These are phyloP conservation scores for Sparassis latifolia DNA, from an alignment of 1,284 basidiomycete genomes.

Conservation along the genomic window DNA sequence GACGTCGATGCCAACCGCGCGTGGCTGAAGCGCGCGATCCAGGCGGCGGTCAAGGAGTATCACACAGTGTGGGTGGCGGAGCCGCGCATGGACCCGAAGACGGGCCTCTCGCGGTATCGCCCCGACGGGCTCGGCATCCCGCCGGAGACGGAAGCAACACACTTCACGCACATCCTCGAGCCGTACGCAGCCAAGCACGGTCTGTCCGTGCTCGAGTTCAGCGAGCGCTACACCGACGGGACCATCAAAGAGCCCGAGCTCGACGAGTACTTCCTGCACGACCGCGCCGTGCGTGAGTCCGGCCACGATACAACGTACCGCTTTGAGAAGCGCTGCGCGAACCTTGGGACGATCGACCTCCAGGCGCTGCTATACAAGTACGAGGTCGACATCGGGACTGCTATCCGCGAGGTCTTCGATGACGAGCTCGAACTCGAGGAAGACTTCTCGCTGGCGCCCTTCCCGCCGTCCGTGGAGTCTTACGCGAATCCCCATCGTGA, in stretches of 20 bases:
- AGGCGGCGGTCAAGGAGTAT: conserved; percentile 97
- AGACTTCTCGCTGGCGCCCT: conserved; percentile 86
- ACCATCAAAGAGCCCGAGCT: conserved; percentile 81
- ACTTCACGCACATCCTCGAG: conserved; percentile 96
- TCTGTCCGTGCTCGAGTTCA: conserved; percentile 95
- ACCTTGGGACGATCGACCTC: conserved; percentile 93
- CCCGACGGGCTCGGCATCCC: conserved; percentile 95
- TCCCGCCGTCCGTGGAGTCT: conserved; percentile 80
- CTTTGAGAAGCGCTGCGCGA: conserved; percentile 93
- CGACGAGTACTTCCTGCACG: conserved; percentile 97
- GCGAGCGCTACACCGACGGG: conserved; percentile 90
- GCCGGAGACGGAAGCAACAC: conserved; percentile 96
- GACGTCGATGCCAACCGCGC: conserved; percentile 77
- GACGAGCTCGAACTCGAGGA: conserved; percentile 89
- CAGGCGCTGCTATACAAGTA: conserved; percentile 92
- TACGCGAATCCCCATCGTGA: conserved; percentile 59
- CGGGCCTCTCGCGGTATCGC: conserved; percentile 89
- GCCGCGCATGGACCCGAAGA: conserved; percentile 89
- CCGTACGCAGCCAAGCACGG: conserved; percentile 92
- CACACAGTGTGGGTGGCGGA: conserved; percentile 95
- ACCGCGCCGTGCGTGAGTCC: conserved; percentile 89
- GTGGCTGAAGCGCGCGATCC: conserved; percentile 94
- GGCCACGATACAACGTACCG: conserved; percentile 98
- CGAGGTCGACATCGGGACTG: conserved; percentile 89
- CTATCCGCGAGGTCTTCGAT: conserved; percentile 91